phyloP scores from a whole-genome alignment of 192 early-diverging fungal species.

The Lunasporangiospora selenospora region DNA sequence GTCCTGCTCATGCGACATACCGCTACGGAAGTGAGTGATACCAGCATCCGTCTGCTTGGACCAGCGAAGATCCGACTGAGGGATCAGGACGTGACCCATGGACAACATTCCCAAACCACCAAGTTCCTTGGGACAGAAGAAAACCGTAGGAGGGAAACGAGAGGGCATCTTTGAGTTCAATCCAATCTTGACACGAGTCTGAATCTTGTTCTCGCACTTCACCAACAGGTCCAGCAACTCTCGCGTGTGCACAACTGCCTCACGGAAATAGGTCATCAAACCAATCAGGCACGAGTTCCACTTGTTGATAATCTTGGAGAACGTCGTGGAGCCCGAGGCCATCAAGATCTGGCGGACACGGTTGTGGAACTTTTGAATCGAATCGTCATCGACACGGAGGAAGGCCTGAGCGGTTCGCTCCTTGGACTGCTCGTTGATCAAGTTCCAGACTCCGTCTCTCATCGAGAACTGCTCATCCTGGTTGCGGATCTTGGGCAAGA shows the following conservation, averaged over 20 bases:
- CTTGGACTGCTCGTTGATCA: constrained; percentile 97
- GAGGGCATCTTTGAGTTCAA: constrained; percentile 99
- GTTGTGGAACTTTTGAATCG: constrained; percentile 92
- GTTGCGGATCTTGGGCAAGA: constrained; percentile 91
- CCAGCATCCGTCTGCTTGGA: constrained; percentile 96
- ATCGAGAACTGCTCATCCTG: constrained; percentile 89
- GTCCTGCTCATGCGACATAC: constrained; percentile 98
- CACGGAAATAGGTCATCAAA: constrained; percentile 98
- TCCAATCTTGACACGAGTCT: constrained; percentile 99
- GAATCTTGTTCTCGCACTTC: constrained; percentile 98
- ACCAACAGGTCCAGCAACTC: constrained; percentile 97
- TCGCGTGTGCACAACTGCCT: constrained; percentile 97
- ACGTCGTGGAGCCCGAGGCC: constrained; percentile 96
- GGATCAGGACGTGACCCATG: constrained; percentile 99
- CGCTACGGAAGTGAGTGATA: constrained; percentile 97
- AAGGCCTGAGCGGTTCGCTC: constrained; percentile 98
- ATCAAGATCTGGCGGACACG: constrained; percentile 97
- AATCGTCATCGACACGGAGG: constrained; percentile 95
- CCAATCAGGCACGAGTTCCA: constrained; percentile 91
- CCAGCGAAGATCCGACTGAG: constrained; percentile 96
- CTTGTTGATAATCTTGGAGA: constrained; percentile 99
- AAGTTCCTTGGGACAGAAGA: constrained; percentile 88
- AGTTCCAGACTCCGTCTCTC: constrained; percentile 90
- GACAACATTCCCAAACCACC: constrained; percentile 99
- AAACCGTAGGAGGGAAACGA: constrained; percentile 94